A percentile compares a stretch with the other conserved stretches of the same genome.
phyloP scores from a whole-genome alignment of 768 basidiomycete genomes.

The Amylocystis lapponica region DNA sequence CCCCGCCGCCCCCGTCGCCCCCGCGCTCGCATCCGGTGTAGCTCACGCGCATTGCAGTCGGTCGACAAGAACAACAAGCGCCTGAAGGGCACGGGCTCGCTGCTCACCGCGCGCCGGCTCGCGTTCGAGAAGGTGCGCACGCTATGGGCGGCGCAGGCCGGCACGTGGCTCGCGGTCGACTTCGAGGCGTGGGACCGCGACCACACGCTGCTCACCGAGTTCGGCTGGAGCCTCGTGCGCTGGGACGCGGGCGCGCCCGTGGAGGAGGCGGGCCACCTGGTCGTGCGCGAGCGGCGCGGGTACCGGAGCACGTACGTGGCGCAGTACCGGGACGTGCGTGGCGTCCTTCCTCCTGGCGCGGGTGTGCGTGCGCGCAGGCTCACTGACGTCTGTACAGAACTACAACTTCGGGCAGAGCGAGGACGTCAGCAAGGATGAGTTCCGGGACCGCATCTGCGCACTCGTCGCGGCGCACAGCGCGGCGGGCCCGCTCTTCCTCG shows the following conservation, averaged over 20 bases:
- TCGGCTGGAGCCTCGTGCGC: conserved; percentile 63
- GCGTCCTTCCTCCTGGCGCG: not conserved
- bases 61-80: conserved; percentile 80
- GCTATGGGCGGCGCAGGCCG: conserved; percentile 56
- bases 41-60: conserved; percentile 37
- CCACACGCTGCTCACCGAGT: conserved; percentile 70
- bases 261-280: conserved; percentile 52
- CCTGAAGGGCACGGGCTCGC: conserved; percentile 57
- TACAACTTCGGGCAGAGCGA: conserved; percentile 66
- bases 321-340: conserved; percentile 40
- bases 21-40: not conserved
- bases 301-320: conserved; percentile 63
- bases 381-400: conserved; percentile 32
- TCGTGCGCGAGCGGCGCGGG: conserved; percentile 56
- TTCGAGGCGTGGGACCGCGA: conserved; percentile 83
- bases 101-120: conserved; percentile 50
- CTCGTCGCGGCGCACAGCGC: conserved; percentile 36
- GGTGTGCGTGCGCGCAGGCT: not conserved
- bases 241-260: conserved; percentile 57
- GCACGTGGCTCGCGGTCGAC: conserved; percentile 74
- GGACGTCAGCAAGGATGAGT: conserved; percentile 40
- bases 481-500: conserved; percentile 62
- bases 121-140: conserved; percentile 64
- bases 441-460: conserved; percentile 46
- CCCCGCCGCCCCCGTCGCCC: not conserved